Base-by-base conservation (phyloP, 176 grass and related monocot species). In the Rhipidocladum racemiflorum region DNA sequence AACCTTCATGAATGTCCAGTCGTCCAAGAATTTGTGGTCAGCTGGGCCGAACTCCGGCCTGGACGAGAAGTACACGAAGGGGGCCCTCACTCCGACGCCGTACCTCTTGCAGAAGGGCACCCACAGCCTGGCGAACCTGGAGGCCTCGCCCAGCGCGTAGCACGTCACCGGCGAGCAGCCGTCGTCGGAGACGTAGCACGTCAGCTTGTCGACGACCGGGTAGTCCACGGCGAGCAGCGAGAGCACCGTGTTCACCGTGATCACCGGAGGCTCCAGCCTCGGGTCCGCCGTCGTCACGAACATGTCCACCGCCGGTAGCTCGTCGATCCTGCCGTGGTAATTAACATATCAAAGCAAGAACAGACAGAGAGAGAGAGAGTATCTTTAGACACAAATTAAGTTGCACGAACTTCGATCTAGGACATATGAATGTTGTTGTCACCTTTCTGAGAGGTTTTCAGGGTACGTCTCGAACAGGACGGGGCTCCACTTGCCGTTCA, bases 141-240 rank as follows among this genome's bases (percentile, higher is more conserved):
- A 66, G 57, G 91, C 66, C 38, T 93, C 77, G 3, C 69, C 38
- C 54, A 90, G 51, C 17, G 87, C 78, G 67, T 79, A 79, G 68
- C 23, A 93, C 21, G 91, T 93, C 34, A 71, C 25, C 2, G 85
- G 66, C 28, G 87, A 90, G 85, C 72, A 72, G 1, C 73, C 91
- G 51, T 93, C 91, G 73, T 93, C 91, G n/a, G 88, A 90, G 59
- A 93, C 73, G 62, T 93, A 93, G 82, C 91, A 93, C 5, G 88
- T 28, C 10, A 93, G 72, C 74, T 85, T 93, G 34, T 66, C 43
- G 25, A 21, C 50, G 51, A 39, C 53, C n/a, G 91, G 88, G 61
- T 93, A 93, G 24, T 93, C 91, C 23, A 90, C 28, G 9, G 91
- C 81, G 15, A 93, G 81, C 50, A 93, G 68, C 16, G 91, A 90